These are phyloP conservation scores for Candida nanaspora DNA, from an alignment of 805 yeast species.

Conservation along the genomic window DNA sequence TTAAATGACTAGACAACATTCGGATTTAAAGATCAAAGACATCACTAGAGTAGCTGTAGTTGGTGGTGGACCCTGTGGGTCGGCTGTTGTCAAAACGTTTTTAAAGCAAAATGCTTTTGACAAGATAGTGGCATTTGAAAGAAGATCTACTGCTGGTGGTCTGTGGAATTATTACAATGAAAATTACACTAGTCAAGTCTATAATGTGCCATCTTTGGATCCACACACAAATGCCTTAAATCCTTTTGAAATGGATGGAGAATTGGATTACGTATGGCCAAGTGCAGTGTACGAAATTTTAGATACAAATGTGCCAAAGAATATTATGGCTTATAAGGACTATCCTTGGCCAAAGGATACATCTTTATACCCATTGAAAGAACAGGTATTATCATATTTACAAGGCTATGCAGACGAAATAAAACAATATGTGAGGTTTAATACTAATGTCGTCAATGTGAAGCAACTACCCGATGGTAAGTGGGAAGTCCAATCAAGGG, in stretches of 20 bases:
- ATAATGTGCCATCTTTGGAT: constrained; percentile 24
- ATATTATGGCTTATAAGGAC: constrained; percentile 59
- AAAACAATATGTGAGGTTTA: constrained; percentile 31
- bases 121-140: constrained; percentile 51
- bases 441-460: constrained; percentile 41
- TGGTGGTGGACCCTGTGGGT: constrained; percentile 76
- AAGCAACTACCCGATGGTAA: constrained; percentile 17
- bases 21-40: background rate
- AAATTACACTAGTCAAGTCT: constrained; percentile 5
- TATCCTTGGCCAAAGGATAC: constrained; percentile 39
- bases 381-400: constrained; percentile 53
- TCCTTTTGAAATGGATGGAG: constrained; percentile 6
- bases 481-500: constrained; percentile 38
- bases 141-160: constrained; percentile 61
- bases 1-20: background rate
- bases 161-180: constrained; percentile 59
- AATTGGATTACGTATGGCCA: constrained; percentile 31
- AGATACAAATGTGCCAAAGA: constrained; percentile 63
- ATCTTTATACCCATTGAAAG: constrained; percentile 49
- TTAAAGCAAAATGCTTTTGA: constrained; percentile 40
- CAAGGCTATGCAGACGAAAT: constrained; percentile 40
- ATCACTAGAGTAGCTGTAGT: constrained; percentile 49
- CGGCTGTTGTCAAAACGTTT: constrained; percentile 59
- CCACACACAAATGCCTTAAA: constrained; percentile 12
- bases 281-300: constrained; percentile 56